phyloP scores from a whole-genome alignment of 345 rosid genomes.

The Bruguiera gymnorhiza region DNA sequence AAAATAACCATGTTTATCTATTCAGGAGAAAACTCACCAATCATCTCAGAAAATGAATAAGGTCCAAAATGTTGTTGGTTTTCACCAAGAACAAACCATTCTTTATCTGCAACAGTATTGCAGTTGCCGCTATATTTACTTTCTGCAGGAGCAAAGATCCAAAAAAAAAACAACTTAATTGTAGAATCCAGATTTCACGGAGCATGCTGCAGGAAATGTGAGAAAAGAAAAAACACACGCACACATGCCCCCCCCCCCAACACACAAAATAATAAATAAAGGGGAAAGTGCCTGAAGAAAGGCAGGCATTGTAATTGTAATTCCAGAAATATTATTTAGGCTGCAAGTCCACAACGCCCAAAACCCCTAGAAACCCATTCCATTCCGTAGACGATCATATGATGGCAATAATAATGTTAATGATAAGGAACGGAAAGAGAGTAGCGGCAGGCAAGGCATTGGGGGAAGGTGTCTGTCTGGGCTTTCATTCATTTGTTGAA shows the following conservation, averaged over 20 bases:
- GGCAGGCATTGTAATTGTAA: background rate
- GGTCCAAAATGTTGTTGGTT: constrained; percentile 76
- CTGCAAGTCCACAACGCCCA: too few species aligned
- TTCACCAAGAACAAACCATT: constrained; percentile 79
- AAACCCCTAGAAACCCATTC: too few species aligned
- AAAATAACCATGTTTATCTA: too few species aligned
- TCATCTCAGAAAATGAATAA: constrained; percentile 58
- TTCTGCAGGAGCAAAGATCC: background rate
- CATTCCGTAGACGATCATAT: too few species aligned
- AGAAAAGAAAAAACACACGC: too few species aligned
- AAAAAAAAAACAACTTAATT: background rate
- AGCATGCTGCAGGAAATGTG: background rate
- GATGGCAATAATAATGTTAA: too few species aligned
- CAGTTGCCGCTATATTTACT: background rate
- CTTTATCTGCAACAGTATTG: constrained; percentile 35
- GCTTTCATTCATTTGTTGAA: too few species aligned
- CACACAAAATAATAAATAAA: background rate
- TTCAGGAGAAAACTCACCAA: constrained; percentile 37
- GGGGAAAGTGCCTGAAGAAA: background rate
- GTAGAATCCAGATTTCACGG: background rate
- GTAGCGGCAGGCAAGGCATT: too few species aligned
- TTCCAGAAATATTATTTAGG: too few species aligned
- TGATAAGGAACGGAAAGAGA: too few species aligned
- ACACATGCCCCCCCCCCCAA: too few species aligned
- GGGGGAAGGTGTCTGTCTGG: too few species aligned